A percentile compares a stretch with the other conserved stretches of the same genome.
Conservation (phyloP, 345 rosid species). For the Gossypium anomalum region DNA sequence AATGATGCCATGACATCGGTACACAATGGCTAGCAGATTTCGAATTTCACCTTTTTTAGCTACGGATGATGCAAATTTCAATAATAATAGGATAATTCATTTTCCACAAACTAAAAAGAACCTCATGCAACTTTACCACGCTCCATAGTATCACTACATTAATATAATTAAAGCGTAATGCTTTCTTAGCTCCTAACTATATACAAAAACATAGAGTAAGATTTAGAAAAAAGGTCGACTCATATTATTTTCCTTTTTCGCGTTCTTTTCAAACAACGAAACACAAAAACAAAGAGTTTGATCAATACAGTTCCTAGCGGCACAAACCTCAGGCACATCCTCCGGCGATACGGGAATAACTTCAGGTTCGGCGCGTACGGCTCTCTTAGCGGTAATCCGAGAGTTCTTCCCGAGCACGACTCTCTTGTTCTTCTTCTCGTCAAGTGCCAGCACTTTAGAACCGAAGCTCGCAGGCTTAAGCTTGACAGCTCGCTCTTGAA, state of each 20-base stretch:
- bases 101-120: neutral
- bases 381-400: slow-evolving; percentile 42
- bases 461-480: slow-evolving; percentile 48
- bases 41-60: neutral
- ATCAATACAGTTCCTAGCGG: neutral
- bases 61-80: too few relatives aligned
- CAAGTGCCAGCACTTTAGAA: slow-evolving; percentile 35
- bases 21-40: neutral
- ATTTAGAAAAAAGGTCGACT: neutral
- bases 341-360: neutral
- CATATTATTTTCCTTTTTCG: neutral
- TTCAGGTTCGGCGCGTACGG: slow-evolving; percentile 38
- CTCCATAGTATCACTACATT: neutral
- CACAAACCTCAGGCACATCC: slow-evolving; percentile 37
- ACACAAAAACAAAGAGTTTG: neutral
- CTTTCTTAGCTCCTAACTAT: neutral
- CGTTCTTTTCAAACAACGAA: slow-evolving; percentile 3
- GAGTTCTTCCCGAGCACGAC: slow-evolving; percentile 29
- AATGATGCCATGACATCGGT: neutral
- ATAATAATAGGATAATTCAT: neutral
- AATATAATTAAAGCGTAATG: neutral
- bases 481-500: slow-evolving; percentile 42
- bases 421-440: slow-evolving; percentile 17
- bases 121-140: neutral
- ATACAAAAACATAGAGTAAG: neutral